Evolutionary conservation across 169 alveolate genomes (phyloP).

Genomic region (Sarcocystis neurona): DNA sequence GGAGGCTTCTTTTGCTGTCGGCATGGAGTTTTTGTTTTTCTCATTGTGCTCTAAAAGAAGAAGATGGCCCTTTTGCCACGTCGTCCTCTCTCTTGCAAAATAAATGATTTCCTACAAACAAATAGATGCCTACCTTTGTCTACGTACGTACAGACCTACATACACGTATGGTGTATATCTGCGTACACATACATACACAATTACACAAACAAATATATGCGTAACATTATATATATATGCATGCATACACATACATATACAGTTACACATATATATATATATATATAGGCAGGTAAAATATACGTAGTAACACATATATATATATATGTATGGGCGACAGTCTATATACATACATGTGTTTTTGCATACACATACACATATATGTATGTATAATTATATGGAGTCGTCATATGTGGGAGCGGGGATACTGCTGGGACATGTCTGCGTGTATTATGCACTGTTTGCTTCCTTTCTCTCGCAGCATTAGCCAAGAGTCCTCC

Average conservation of each 20-base stretch:
- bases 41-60: no score
- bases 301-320: no score
- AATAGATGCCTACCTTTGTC: no score
- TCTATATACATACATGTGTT: neutral
- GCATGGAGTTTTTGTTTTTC: no score
- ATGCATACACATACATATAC: neutral
- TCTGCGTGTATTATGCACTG: neutral
- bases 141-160: no score
- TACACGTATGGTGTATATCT: no score
- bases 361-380: neutral
- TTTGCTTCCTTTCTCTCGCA: neutral
- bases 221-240: neutral
- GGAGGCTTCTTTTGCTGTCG: no score
- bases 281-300: neutral
- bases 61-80: no score
- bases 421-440: neutral
- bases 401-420: neutral
- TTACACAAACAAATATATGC: no score
- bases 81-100: no score
- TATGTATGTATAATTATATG: neutral
- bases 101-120: neutral
- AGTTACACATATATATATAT: neutral
- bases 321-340: neutral
- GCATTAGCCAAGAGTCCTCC: no score
- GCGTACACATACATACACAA: no score